These are phyloP conservation scores for Pyropia haitanensis DNA, from an alignment of 23 red algal species.

Conservation along the genomic window DNA sequence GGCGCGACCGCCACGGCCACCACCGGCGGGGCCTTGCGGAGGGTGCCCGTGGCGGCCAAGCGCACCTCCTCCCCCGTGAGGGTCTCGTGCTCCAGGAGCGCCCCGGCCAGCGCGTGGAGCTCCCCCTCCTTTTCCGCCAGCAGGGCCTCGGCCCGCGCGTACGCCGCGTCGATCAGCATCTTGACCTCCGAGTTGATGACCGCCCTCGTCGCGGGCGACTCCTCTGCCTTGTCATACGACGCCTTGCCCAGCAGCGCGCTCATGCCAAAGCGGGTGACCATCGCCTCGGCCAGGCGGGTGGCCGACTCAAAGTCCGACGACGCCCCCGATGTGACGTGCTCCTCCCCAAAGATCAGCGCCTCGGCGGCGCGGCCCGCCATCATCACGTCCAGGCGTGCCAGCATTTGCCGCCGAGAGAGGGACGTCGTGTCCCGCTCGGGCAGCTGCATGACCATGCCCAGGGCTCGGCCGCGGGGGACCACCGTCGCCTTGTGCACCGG, in stretches of 20 bases:
- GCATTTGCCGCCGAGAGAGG: slow-evolving; percentile 73
- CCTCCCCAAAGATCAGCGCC: slow-evolving; percentile 81
- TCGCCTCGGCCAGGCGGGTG: slow-evolving; percentile 91
- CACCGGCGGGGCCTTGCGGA: slow-evolving; percentile 6
- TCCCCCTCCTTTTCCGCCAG: slow-evolving; percentile 67
- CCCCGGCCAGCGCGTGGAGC: slow-evolving; percentile 69
- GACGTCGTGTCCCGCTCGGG: slow-evolving; percentile 87
- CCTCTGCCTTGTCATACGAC: slow-evolving; percentile 68
- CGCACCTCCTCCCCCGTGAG: slow-evolving; percentile 80
- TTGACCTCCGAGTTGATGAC: slow-evolving; percentile 78
- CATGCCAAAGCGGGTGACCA: slow-evolving; percentile 98
- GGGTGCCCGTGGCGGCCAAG: slow-evolving; percentile 41
- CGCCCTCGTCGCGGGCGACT: slow-evolving; percentile 57
- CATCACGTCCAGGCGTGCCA: slow-evolving; percentile 85
- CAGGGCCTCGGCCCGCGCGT: slow-evolving; percentile 49
- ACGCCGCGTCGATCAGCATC: slow-evolving; percentile 65
- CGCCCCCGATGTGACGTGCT: slow-evolving; percentile 80
- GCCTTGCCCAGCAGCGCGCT: slow-evolving; percentile 67
- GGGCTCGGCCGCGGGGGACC: slow-evolving; percentile 75
- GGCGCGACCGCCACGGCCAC: neutral
- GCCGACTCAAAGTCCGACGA: slow-evolving; percentile 82
- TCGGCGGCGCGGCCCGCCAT: slow-evolving; percentile 96
- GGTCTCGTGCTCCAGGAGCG: slow-evolving; percentile 75
- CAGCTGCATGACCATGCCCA: slow-evolving; percentile 95
- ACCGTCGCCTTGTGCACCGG: slow-evolving; percentile 99